Evolutionary conservation across 2,329 filamentous ascomycete genomes (phyloP), one percentile per base, ranked within the genome.

Genomic region (Dothistroma septosporum): DNA sequence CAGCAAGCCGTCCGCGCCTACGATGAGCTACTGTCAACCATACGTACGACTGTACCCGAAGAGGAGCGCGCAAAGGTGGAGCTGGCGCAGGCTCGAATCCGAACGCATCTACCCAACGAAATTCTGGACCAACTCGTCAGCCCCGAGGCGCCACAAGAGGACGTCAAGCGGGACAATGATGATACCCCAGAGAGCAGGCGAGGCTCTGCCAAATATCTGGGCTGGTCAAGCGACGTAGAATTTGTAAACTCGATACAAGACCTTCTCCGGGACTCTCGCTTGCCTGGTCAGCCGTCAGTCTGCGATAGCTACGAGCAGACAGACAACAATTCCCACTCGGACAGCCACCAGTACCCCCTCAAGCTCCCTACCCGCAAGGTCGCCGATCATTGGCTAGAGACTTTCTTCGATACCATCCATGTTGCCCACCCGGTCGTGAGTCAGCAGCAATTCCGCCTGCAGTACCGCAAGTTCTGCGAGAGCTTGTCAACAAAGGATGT

Each of bases 1-100:
- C 57, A 54, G 4, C 54, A 44, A 56, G 57, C 57, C 12, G 53
- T 62, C 22, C 57, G 52, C 37, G 53, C 60, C 11, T 62, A 62
- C 47, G 60, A 62, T 28, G 53, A 62, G 16, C 35, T 62, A 21
- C 33, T 57, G 11, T 19, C 44, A 9, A 37, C 59, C 21, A 2
- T 62, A 41, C 35, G 57, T 14, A 47, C 35, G 11, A 53, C 41
- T 22, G 14, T 59, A 3, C 35, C 53, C 21, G 46, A 57, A 19
- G 31, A 9, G 5, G 53, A 59, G 19, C 35, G 54, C 21, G 46
- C 37, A 14, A 35, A 37, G 2, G n/a, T 62, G 10, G 60, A 62
- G n/a, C 32, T 53, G 2, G 21, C 47, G 16, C 37, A 57, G 28
- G 47, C 53, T 9, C 53, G 57, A 8, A 62, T 62, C 31, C 50